Percentiles rank a stretch among this genome's conserved stretches.
phyloP scores from a whole-genome alignment of 1,139 yeast species.

The Pichia sp. region DNA sequence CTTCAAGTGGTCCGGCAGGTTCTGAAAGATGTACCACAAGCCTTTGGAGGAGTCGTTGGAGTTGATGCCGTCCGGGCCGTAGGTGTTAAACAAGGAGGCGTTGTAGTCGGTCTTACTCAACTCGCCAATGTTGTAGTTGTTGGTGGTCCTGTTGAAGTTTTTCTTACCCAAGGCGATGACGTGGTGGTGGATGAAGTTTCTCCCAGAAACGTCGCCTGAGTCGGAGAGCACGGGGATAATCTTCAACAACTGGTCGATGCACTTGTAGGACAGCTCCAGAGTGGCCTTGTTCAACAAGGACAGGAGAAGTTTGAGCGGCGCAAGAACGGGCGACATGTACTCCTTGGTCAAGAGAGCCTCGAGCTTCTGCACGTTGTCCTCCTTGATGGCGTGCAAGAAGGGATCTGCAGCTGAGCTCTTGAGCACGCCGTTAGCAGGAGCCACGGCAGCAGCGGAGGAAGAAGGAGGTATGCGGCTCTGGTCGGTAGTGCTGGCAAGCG shows the following conservation, averaged over 20 bases:
- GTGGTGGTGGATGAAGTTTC: slow-evolving; percentile 82
- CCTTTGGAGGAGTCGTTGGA: slow-evolving; percentile 53
- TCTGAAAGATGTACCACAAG: slow-evolving; percentile 49
- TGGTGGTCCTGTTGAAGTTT: slow-evolving; percentile 26
- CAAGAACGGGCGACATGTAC: slow-evolving; percentile 38
- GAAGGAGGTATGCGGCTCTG: neutral
- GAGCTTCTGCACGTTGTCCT: slow-evolving; percentile 45
- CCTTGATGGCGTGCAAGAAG: slow-evolving; percentile 36
- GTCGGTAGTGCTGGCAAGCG: slow-evolving; percentile 1
- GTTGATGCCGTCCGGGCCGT: slow-evolving; percentile 66
- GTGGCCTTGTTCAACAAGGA: slow-evolving; percentile 66
- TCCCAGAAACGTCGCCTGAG: slow-evolving; percentile 68
- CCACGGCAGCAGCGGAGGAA: neutral
- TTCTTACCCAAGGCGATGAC: slow-evolving; percentile 70
- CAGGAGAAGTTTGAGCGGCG: slow-evolving; percentile 44
- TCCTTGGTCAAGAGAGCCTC: slow-evolving; percentile 39
- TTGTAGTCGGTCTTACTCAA: slow-evolving; percentile 30
- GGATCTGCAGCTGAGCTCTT: slow-evolving; percentile 30
- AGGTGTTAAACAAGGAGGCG: slow-evolving; percentile 40
- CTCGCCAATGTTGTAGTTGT: slow-evolving; percentile 19
- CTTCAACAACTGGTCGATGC: slow-evolving; percentile 54
- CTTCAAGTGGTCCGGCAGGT: slow-evolving; percentile 50
- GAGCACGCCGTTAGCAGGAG: neutral
- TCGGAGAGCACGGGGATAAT: slow-evolving; percentile 52
- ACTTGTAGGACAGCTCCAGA: slow-evolving; percentile 44